Conservation (phyloP, 2,329 filamentous ascomycete species). For the Penicillium oxalicum region DNA sequence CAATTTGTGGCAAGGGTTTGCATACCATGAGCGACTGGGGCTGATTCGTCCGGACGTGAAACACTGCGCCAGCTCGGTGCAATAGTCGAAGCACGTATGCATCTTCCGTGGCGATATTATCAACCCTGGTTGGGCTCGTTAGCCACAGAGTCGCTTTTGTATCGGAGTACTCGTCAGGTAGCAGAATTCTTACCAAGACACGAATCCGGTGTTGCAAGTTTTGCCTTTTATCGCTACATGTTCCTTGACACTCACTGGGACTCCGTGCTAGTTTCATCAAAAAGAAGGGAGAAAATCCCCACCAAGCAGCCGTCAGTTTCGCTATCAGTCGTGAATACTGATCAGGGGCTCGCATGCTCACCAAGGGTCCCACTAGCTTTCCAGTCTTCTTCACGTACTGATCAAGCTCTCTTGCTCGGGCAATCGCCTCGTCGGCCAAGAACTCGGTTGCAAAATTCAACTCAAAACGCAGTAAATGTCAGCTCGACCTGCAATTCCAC, state of each 20-base stretch:
- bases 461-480: slow-evolving; percentile 6
- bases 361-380: slow-evolving; percentile 45
- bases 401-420: slow-evolving; percentile 30
- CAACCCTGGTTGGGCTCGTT: slow-evolving; percentile 21
- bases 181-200: slow-evolving; percentile 24
- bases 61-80: slow-evolving; percentile 35
- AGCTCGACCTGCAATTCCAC: not conserved
- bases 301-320: not conserved
- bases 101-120: slow-evolving; percentile 32
- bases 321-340: no score
- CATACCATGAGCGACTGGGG: slow-evolving; percentile 38
- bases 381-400: slow-evolving; percentile 29
- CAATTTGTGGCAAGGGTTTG: no score
- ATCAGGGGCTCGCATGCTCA: slow-evolving; percentile 7
- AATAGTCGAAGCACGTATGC: slow-evolving; percentile 30
- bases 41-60: slow-evolving; percentile 42
- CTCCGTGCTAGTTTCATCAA: slow-evolving; percentile 37
- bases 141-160: not conserved
- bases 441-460: slow-evolving; percentile 37
- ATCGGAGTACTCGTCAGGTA: no score
- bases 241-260: slow-evolving; percentile 56
- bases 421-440: slow-evolving; percentile 31
- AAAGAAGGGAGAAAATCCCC: not conserved
- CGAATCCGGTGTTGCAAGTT: slow-evolving; percentile 33
- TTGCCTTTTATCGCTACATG: slow-evolving; percentile 54